A percentile compares a stretch with the other conserved stretches of the same genome.
These are phyloP conservation scores for Pseudocercospora cruenta DNA, from an alignment of 2,329 filamentous ascomycete genomes.

Conservation along the genomic window DNA sequence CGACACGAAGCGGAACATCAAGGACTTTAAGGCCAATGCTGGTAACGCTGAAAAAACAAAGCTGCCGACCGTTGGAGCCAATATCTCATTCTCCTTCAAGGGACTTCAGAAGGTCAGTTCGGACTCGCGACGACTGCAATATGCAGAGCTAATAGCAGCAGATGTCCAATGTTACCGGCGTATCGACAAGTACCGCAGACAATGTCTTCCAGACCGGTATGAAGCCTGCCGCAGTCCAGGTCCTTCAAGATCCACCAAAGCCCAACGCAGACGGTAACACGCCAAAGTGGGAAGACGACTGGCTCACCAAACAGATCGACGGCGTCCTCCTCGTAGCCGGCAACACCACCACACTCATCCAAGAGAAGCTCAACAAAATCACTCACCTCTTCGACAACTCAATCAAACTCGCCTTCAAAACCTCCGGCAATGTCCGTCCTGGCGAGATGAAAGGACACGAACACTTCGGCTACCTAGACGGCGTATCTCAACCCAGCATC, in stretches of 20 bases:
- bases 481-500: conserved; percentile 47
- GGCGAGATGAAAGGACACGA: conserved; percentile 43
- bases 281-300: conserved; percentile 32
- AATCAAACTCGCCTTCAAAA: conserved; percentile 38
- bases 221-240: conserved; percentile 33
- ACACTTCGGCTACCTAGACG: conserved; percentile 51
- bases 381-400: conserved; percentile 36
- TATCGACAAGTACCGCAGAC: conserved; percentile 38
- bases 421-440: conserved; percentile 42
- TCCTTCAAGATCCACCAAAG: conserved; percentile 36
- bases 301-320: conserved; percentile 42
- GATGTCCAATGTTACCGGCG: conserved; percentile 35
- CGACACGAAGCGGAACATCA: conserved; percentile 29
- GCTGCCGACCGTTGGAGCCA: conserved; percentile 29
- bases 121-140: too few species aligned
- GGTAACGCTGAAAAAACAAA: conserved; percentile 15
- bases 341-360: conserved; percentile 34
- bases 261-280: conserved; percentile 22
- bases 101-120: conserved; percentile 32
- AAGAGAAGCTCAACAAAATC: conserved; percentile 36
- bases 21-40: conserved; percentile 22
- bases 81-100: conserved; percentile 35
- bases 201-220: conserved; percentile 42
- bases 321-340: conserved; percentile 44
- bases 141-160: not conserved